Conservation (phyloP, 148 eudicot species). For the Amaranthus cruentus region DNA sequence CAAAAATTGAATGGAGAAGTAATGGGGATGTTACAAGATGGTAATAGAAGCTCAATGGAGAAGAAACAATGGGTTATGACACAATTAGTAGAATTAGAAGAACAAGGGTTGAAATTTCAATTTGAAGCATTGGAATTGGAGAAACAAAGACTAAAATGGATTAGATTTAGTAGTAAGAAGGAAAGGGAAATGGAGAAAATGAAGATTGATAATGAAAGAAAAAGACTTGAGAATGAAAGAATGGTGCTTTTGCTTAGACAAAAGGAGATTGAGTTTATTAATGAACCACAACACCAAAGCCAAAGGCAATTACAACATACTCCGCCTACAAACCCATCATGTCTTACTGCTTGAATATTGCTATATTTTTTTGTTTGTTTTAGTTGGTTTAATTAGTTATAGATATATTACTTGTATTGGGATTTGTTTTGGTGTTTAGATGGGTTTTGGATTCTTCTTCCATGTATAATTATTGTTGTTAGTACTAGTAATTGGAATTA, state of each 20-base stretch:
- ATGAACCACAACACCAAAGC: constrained; percentile 26
- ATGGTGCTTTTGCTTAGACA: constrained; percentile 63
- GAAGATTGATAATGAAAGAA: constrained; percentile 55
- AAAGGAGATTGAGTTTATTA: constrained; percentile 55
- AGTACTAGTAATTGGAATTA: too few species aligned
- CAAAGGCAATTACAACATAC: constrained; percentile 1
- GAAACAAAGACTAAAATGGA: constrained; percentile 63
- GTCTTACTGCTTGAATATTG: constrained; percentile 15
- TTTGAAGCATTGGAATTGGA: constrained; percentile 53
- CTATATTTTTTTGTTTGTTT: background rate
- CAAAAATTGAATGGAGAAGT: constrained; percentile 42
- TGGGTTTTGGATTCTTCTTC: background rate
- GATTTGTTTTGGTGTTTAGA: background rate
- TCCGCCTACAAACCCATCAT: constrained; percentile 33
- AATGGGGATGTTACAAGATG: constrained; percentile 44
- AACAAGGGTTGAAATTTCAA: constrained; percentile 41
- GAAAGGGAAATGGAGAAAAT: constrained; percentile 71
- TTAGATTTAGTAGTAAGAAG: constrained; percentile 47
- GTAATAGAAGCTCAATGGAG: constrained; percentile 42
- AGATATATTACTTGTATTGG: background rate
- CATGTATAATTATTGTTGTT: too few species aligned
- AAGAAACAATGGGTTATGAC: constrained; percentile 61
- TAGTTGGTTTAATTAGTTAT: background rate
- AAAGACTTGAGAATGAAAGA: constrained; percentile 68
- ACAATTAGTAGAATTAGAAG: constrained; percentile 52